Base-by-base conservation (phyloP, 1,284 basidiomycete species). In the Tilletia horrida region DNA sequence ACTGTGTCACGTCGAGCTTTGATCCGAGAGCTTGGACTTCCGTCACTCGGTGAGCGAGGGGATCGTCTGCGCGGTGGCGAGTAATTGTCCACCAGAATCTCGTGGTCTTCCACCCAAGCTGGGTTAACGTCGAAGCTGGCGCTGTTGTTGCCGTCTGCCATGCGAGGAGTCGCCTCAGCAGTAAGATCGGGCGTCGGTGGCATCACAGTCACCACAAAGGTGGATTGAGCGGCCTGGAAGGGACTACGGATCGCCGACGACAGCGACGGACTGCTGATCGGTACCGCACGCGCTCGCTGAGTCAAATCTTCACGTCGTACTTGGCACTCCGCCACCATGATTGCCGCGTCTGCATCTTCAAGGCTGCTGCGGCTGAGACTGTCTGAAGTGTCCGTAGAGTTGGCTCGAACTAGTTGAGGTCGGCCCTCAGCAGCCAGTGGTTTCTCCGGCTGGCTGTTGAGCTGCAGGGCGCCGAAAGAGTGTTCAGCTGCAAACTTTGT, bases 141-240 rank as follows among this genome's bases (percentile, higher is more conserved):
- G 27, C 48, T 43, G 2, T 52, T 57, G 35, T 62, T 42, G 55
- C 66, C 63, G n/a, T 72, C 67, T 9, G 65, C 66, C 48, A 63
- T 64, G 7, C 59, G 35, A 16, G 31, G 45, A 6, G 29, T 27
- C 21, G 52, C 61, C 25, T 65, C 69, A 3, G 35, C 64, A 25
- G 48, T 68, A n/a, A 76, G 70, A 42, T 76, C 76, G 1, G 76
- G 76, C 11, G 75, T 78, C 0, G 76, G 76, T 23, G 76, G 76
- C 76, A 78, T 78, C 57, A 78, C 72, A 62, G 74, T 76, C 63
- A 78, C 76, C 1, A 69, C 31, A 9, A 78, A 70, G 13, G 73
- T 70, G 55, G 70, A 68, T 31, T 70, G 68, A 3, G 62, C 66
- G 6, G 47, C 62, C 63, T 69, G 40, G 8, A 65, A 67, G 14